Evolutionary conservation across 371 early-diverging fungal species (phyloP), one percentile per base, ranked within the genome.

Genomic region (Mucor sp.): DNA sequence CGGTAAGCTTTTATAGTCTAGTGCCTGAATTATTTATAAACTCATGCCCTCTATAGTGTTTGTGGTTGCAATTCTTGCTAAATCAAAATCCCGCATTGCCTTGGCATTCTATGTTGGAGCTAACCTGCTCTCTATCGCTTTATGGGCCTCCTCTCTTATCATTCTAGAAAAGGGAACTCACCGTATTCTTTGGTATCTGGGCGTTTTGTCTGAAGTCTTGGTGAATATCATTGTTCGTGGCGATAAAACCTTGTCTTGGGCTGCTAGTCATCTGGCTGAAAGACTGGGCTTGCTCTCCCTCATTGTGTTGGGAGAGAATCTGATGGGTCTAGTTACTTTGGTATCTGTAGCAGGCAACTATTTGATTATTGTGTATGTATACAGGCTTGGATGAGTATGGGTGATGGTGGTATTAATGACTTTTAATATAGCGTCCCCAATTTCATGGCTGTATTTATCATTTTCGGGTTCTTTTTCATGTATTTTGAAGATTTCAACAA

Each of bases 261-360:
- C 87, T 23, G 87, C 86, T 4, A 86, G 87, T 62, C 84, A 87
- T 68, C 59, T 87, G 30, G 86, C 87, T 12, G 87, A 87, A 44
- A 77, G 87, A 8, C 70, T 87, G 11, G 87, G 86, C 23, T 66
- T 87, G 8, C 76, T 87, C 19, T 80, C 87, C 0, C 63, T 87
- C 44, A 85, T 87, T 69, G 87, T 87, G 3, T 68, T 87, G 15
- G 79, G 80, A 35, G 83, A 83, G 35, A 83, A 83, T 47, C 58
- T 83, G 65, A 80, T 83, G 76, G 79, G 81, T n/a, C 61, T 83
- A 7, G 77, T 83, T 21, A 67, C 62, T 23, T 53, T 80, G 17
- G 83, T 80, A n/a, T 74, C 81, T 4, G 60, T 50, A 32, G 70
- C 79, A 7, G 79, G 81, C 19, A 76, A 75, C 6, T 48, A 68